Conservation (phyloP, 2,329 filamentous ascomycete species). For the Monosporascus sp. region DNA sequence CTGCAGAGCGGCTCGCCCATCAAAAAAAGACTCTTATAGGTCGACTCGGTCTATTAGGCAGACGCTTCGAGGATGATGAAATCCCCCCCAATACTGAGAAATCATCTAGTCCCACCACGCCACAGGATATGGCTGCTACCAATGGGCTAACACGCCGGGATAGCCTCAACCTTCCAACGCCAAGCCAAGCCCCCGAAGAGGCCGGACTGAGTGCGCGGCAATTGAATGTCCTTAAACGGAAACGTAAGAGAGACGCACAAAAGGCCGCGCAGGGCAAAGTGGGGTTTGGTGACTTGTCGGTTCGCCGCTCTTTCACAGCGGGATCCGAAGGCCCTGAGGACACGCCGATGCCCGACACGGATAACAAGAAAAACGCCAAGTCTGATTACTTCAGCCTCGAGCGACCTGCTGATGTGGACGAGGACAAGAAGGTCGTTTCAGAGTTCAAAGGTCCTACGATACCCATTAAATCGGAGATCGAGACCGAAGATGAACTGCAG, state of each 20-base stretch:
- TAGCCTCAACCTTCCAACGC: slow-evolving; percentile 25
- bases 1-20: slow-evolving; percentile 72
- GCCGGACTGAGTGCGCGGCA: slow-evolving; percentile 82
- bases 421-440: slow-evolving; percentile 86
- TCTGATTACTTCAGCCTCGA: slow-evolving; percentile 90
- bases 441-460: slow-evolving; percentile 86
- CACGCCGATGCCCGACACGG: slow-evolving; percentile 44
- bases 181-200: slow-evolving; percentile 51
- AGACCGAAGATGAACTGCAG: slow-evolving; percentile 69
- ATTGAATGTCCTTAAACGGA: slow-evolving; percentile 89
- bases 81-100: slow-evolving; percentile 59
- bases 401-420: slow-evolving; percentile 69
- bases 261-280: slow-evolving; percentile 82
- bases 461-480: slow-evolving; percentile 79
- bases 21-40: slow-evolving; percentile 84
- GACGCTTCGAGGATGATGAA: slow-evolving; percentile 80
- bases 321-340: slow-evolving; percentile 60
- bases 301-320: slow-evolving; percentile 55
- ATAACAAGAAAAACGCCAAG: slow-evolving; percentile 57
- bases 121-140: slow-evolving; percentile 32
- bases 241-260: slow-evolving; percentile 84
- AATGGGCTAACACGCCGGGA: slow-evolving; percentile 33
- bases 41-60: slow-evolving; percentile 77
- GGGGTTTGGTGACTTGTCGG: slow-evolving; percentile 79
- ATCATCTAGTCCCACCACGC: slow-evolving; percentile 40